Evolutionary conservation across 2,329 filamentous ascomycete species (phyloP).

Genomic region (Lachnellula cervina): DNA sequence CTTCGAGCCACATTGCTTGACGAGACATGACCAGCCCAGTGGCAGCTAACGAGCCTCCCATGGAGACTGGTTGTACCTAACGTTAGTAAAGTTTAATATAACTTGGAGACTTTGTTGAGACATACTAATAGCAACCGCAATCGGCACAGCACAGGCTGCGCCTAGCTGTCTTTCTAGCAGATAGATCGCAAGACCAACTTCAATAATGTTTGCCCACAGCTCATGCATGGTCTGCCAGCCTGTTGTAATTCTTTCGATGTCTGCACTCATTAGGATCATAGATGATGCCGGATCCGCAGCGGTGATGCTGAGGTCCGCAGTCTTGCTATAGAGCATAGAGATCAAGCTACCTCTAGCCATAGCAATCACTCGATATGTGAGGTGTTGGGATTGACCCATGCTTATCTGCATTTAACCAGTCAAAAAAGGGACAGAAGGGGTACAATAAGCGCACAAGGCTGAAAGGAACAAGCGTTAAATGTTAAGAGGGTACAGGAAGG

Average conservation of each 20-base stretch:
- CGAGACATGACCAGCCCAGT: constrained; percentile 13
- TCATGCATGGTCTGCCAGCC: constrained; percentile 32
- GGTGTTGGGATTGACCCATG: constrained; percentile 16
- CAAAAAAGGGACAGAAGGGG: no score
- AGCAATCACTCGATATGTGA: constrained; percentile 18
- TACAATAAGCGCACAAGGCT: no score
- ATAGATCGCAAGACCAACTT: constrained; percentile 36
- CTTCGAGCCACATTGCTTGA: constrained; percentile 35
- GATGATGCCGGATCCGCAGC: constrained; percentile 23
- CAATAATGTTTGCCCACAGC: constrained; percentile 37
- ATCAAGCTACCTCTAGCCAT: constrained; percentile 24
- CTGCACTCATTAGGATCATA: constrained; percentile 41
- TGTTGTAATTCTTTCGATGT: constrained; percentile 31
- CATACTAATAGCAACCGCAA: constrained; percentile 8
- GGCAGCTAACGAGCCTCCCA: background rate
- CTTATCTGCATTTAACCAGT: background rate
- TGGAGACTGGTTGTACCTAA: background rate
- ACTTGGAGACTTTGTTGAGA: constrained; percentile 2
- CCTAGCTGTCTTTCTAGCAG: constrained; percentile 34
- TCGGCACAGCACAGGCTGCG: constrained; percentile 4
- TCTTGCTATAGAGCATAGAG: constrained; percentile 25
- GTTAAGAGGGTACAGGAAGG: background rate
- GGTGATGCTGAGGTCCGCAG: constrained; percentile 19
- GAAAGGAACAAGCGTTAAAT: background rate
- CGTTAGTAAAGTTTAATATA: constrained; percentile 4